Conservation (phyloP, 2,329 filamentous ascomycete species). For the Neofusicoccum parvum region DNA sequence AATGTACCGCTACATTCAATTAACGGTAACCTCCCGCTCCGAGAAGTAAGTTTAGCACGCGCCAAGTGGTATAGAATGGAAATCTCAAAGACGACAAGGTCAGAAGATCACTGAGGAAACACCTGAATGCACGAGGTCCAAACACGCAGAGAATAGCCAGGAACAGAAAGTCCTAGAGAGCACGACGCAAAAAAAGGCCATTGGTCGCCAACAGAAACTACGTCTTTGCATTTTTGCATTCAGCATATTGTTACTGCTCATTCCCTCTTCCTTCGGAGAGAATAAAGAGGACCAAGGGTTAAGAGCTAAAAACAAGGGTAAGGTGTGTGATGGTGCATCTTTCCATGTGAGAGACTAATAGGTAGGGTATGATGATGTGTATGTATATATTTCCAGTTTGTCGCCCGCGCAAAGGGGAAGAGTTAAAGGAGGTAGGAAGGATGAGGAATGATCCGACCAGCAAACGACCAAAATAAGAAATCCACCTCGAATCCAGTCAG, state of each 20-base stretch:
- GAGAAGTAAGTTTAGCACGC: too few species aligned
- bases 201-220: too few species aligned
- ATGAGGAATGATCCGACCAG: background rate
- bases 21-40: too few species aligned
- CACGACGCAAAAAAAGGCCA: too few species aligned
- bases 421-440: background rate
- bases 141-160: too few species aligned
- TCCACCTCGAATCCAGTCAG: background rate
- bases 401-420: constrained; percentile 14
- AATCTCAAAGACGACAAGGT: too few species aligned
- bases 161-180: too few species aligned
- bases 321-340: background rate
- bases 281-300: background rate
- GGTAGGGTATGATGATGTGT: background rate
- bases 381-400: constrained; percentile 3
- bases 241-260: constrained; percentile 2
- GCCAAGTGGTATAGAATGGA: too few species aligned
- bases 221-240: background rate
- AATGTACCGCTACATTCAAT: too few species aligned
- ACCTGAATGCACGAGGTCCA: too few species aligned
- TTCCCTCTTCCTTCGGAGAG: background rate
- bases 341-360: background rate
- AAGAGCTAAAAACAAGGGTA: background rate
- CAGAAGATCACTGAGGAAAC: too few species aligned
- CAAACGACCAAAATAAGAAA: background rate